A percentile compares a stretch with the other conserved stretches of the same genome.
Evolutionary conservation across 768 basidiomycete genomes (phyloP).

Genomic region (Psilocybe sp.): DNA sequence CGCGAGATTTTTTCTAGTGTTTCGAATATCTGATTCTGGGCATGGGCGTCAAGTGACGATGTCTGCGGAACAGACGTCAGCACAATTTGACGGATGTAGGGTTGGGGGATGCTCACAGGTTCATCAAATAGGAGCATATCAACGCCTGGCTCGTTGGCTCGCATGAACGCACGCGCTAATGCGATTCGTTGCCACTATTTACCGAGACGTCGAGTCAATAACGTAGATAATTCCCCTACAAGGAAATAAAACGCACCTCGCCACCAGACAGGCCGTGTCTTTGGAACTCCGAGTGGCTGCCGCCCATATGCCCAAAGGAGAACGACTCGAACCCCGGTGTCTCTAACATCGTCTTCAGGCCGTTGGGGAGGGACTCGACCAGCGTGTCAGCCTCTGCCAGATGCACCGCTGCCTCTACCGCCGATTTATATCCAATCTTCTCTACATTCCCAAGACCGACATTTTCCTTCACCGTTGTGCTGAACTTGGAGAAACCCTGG

Average conservation of each 20-base stretch:
- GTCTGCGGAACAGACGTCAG: constrained; percentile 43
- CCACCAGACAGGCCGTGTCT: constrained; percentile 80
- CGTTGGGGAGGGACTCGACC: constrained; percentile 64
- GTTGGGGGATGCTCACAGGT: constrained; percentile 47
- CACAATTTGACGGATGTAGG: constrained; percentile 4
- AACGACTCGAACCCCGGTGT: constrained; percentile 55
- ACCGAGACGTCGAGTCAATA: constrained; percentile 7
- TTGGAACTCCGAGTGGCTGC: constrained; percentile 25
- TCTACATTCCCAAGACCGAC: constrained; percentile 80
- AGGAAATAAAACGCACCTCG: constrained; percentile 51
- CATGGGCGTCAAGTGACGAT: constrained; percentile 75
- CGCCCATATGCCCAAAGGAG: constrained; percentile 39
- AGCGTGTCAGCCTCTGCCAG: constrained; percentile 71
- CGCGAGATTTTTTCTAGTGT: constrained; percentile 67
- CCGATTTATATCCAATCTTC: constrained; percentile 51
- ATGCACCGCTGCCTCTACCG: constrained; percentile 62
- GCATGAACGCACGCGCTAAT: constrained; percentile 84
- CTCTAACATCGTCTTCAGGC: constrained; percentile 72
- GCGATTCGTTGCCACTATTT: constrained; percentile 84
- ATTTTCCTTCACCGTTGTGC: constrained; percentile 76
- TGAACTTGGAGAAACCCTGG: constrained; percentile 83
- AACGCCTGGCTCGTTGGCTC: constrained; percentile 69
- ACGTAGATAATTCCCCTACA: neutral
- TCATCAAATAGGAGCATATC: constrained; percentile 85
- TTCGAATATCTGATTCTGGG: constrained; percentile 77